Conservation (phyloP, 352 stramenopile species). For the Phytophthora citrophthora region DNA sequence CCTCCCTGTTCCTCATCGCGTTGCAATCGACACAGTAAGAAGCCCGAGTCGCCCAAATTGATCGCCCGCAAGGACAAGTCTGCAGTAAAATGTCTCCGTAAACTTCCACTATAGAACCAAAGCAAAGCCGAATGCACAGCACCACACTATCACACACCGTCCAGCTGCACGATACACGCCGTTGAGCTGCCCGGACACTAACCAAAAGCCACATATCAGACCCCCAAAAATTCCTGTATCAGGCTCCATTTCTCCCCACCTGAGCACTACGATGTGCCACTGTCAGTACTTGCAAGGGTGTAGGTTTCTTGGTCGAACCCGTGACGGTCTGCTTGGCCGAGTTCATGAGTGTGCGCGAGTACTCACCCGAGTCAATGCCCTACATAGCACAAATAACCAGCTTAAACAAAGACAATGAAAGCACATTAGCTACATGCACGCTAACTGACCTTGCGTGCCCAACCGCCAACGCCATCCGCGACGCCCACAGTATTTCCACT, state of each 20-base stretch:
- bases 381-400: conserved; percentile 11
- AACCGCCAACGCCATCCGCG: conserved; percentile 87
- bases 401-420: background rate
- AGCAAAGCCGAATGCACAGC: background rate
- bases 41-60: conserved; percentile 96
- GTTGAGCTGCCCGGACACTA: conserved; percentile 86
- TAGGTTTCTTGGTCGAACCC: conserved; percentile 36
- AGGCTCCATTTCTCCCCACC: conserved; percentile 29
- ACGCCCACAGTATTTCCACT: conserved; percentile 79
- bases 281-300: conserved; percentile 73
- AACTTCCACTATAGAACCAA: background rate
- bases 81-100: conserved; percentile 17
- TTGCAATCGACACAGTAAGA: conserved; percentile 86
- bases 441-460: conserved; percentile 75
- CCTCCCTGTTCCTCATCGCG: conserved; percentile 43
- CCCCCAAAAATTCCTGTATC: background rate
- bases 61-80: conserved; percentile 75
- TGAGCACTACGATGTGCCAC: conserved; percentile 71
- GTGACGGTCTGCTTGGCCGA: conserved; percentile 40
- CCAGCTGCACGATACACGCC: conserved; percentile 82
- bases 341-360: conserved; percentile 85
- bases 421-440: background rate
- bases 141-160: conserved; percentile 44
- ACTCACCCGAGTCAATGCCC: conserved; percentile 89
- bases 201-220: conserved; percentile 7